Conservation (phyloP, 2,329 filamentous ascomycete species). For the Penicillium sp. region DNA sequence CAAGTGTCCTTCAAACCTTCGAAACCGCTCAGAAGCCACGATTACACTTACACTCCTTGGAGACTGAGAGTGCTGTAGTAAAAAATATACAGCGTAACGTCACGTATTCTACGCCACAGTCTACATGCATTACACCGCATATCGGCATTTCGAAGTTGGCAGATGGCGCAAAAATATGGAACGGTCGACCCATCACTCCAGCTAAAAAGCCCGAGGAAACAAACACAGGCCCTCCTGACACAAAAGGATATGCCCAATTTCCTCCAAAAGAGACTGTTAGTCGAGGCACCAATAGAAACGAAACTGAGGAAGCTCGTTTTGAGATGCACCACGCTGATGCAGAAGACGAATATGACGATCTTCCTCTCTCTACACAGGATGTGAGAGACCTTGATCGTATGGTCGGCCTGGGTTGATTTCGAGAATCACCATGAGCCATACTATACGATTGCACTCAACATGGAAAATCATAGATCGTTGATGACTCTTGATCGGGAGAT, state of each 20-base stretch:
- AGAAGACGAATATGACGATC: constrained; percentile 14
- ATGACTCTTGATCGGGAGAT: no score
- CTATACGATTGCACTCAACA: no score
- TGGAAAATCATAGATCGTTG: no score
- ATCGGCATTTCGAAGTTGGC: not conserved
- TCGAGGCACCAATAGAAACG: not conserved
- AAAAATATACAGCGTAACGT: not conserved
- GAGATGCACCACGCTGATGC: not conserved
- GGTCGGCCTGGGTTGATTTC: not conserved
- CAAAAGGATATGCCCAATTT: not conserved
- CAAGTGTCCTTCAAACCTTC: constrained; percentile 19
- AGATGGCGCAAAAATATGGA: not conserved
- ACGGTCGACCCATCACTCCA: not conserved
- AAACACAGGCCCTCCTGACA: not conserved
- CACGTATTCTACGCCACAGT: not conserved
- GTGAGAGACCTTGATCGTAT: constrained; percentile 12
- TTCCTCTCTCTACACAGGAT: constrained; percentile 11
- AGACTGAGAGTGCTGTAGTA: not conserved
- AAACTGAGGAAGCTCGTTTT: not conserved
- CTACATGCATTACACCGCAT: not conserved
- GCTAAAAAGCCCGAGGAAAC: not conserved
- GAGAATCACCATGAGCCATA: no score
- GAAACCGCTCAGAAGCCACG: constrained; percentile 4
- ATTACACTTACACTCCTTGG: not conserved
- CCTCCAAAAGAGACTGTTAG: not conserved